Evolutionary conservation across 1,284 basidiomycete species (phyloP).

Genomic region (Leccinum griseonigrum): DNA sequence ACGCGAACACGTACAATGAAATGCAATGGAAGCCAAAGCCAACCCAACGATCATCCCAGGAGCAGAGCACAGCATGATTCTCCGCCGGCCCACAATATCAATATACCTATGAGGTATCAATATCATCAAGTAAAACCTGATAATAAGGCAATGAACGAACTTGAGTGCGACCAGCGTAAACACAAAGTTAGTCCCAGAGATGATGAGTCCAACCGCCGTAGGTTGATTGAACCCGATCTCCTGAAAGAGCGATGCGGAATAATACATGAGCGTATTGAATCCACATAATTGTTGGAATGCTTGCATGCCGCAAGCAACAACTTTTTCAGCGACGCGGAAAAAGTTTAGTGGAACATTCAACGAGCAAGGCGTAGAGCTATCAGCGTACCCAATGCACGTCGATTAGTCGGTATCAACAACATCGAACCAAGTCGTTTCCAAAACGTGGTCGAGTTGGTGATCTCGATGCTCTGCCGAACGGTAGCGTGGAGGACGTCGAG

Average conservation of each 20-base stretch:
- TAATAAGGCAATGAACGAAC: slow-evolving; percentile 10
- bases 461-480: slow-evolving; percentile 63
- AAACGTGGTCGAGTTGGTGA: slow-evolving; percentile 62
- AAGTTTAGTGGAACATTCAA: neutral
- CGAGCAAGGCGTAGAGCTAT: neutral
- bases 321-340: slow-evolving; percentile 31
- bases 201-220: slow-evolving; percentile 75
- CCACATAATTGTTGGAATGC: slow-evolving; percentile 83
- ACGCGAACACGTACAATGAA: slow-evolving; percentile 57
- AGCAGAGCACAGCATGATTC: slow-evolving; percentile 74
- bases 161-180: slow-evolving; percentile 81
- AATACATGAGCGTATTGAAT: slow-evolving; percentile 75
- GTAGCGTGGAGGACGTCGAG: slow-evolving; percentile 58
- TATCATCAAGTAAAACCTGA: neutral
- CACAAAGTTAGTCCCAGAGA: slow-evolving; percentile 78
- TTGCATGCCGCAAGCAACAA: slow-evolving; percentile 77
- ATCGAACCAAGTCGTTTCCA: slow-evolving; percentile 55
- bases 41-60: slow-evolving; percentile 79
- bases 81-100: slow-evolving; percentile 74
- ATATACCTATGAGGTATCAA: slow-evolving; percentile 47
- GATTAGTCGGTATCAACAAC: slow-evolving; percentile 55
- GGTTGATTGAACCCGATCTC: slow-evolving; percentile 80
- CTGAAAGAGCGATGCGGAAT: slow-evolving; percentile 77
- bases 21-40: slow-evolving; percentile 68
- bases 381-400: slow-evolving; percentile 66